Percentiles rank a stretch among this genome's conserved stretches.
Conservation (phyloP, 2,329 filamentous ascomycete genomes). For the Furcasterigmium furcatum region DNA sequence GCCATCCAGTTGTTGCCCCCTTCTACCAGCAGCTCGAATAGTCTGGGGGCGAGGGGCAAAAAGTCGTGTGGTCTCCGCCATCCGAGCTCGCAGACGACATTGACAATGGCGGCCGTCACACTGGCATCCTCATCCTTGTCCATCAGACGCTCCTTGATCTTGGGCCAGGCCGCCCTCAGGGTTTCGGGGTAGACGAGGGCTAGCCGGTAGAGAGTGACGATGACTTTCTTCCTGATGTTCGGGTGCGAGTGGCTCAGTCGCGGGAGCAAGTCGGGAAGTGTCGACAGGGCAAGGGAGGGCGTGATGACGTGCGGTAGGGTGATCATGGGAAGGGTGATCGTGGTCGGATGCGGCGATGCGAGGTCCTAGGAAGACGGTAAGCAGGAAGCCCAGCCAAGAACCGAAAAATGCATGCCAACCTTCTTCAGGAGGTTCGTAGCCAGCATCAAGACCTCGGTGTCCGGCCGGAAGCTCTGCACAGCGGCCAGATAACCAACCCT, state of each 20-base stretch:
- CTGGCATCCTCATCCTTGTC: slow-evolving; percentile 87
- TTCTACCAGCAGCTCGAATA: slow-evolving; percentile 90
- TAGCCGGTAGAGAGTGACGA: slow-evolving; percentile 89
- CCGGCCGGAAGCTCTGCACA: slow-evolving; percentile 91
- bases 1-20: slow-evolving; percentile 99
- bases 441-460: slow-evolving; percentile 96
- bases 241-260: slow-evolving; percentile 83
- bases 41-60: slow-evolving; percentile 80
- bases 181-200: slow-evolving; percentile 97
- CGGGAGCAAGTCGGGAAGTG: slow-evolving; percentile 82
- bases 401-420: slow-evolving; percentile 35
- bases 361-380: slow-evolving; percentile 55
- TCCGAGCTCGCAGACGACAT: slow-evolving; percentile 93
- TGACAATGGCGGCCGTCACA: slow-evolving; percentile 93
- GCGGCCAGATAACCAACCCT: slow-evolving; percentile 92
- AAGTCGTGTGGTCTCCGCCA: slow-evolving; percentile 95
- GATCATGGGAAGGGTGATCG: slow-evolving; percentile 80
- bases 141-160: slow-evolving; percentile 91
- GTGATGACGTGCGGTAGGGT: slow-evolving; percentile 96
- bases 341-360: slow-evolving; percentile 66
- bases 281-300: slow-evolving; percentile 84
- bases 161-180: slow-evolving; percentile 88
- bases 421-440: slow-evolving; percentile 97
- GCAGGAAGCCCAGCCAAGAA: background rate
- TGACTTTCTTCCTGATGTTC: slow-evolving; percentile 88